Evolutionary conservation across 345 rosid species (phyloP), one percentile per base, ranked within the genome.

Genomic region (Punica granatum): DNA sequence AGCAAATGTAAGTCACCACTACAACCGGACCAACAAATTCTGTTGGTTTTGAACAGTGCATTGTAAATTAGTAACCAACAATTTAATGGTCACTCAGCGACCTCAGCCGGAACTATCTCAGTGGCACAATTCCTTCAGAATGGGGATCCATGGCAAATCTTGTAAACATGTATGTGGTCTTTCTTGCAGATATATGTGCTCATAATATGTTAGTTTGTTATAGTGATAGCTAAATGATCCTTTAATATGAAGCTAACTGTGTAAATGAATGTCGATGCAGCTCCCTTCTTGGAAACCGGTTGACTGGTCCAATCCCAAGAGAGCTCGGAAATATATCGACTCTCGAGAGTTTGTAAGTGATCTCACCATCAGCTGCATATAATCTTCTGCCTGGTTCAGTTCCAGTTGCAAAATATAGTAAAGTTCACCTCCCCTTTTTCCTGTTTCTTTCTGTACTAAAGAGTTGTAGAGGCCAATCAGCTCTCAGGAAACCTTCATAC

Each of bases 311-410:
- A 23, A 70, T 70, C 59, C 73, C 73, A 30, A 70, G n/a, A n/a
- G 41, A 70, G 30, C 25, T 70, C 2, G 73, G 61, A 36, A 70
- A 70, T 48, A 70, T 70, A n/a, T 46, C 61, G 35, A 70, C 73
- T 32, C 67, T 70, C 12, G 0, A 0, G 19, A 8, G 11, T 4
- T 63, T 70, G 67, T 70, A 70, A 62, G 73, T 63, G 16, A 34
- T 13, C 41, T 37, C 41, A 37, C n/a, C 11, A 37, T 37, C 41
- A 37, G 41, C 41, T 37, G 6, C 41, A 37, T 37, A 4, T 37
- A 11, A 37, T 37, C 5, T 4, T 5, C 6, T 37, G 41, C 41
- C 41, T 37, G 5, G 41, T 4, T 37, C 41, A 4, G 11, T 37
- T n/a, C n/a, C n/a, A n/a, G n/a, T 13, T 12, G 7, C 25, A n/a